phyloP scores from a whole-genome alignment of 2,329 filamentous ascomycete species.

The Aspergillus sp. region DNA sequence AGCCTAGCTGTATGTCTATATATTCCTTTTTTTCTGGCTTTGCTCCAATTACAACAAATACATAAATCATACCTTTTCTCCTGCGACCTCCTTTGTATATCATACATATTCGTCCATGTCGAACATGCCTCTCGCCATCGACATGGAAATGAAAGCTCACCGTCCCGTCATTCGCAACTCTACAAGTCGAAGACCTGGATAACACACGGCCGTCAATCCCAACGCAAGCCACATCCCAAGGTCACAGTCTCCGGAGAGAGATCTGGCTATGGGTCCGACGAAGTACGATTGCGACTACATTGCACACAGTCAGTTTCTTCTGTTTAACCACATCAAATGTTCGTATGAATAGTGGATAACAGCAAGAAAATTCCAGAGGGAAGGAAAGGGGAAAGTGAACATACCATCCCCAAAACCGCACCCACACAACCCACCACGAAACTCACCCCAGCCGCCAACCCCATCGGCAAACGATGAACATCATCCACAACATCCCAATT shows the following conservation, averaged over 20 bases:
- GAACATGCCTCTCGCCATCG: background rate
- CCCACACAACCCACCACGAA: constrained; percentile 38
- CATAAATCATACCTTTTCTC: background rate
- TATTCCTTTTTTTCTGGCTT: background rate
- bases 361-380: too few species aligned
- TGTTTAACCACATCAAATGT: background rate
- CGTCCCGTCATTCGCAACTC: constrained; percentile 28
- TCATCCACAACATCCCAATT: constrained; percentile 42
- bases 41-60: background rate
- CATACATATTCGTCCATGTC: background rate
- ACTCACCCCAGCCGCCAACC: constrained; percentile 36
- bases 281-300: constrained; percentile 35
- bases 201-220: constrained; percentile 31
- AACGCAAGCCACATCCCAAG: constrained; percentile 35
- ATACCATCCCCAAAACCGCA: constrained; percentile 39
- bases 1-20: background rate
- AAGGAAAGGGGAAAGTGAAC: background rate
- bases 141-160: constrained; percentile 9
- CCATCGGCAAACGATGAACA: constrained; percentile 34
- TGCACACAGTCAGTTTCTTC: background rate
- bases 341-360: background rate
- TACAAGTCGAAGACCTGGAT: constrained; percentile 31
- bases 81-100: background rate
- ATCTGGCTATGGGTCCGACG: constrained; percentile 31
- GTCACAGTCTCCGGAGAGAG: constrained; percentile 29